Evolutionary conservation across 345 rosid species (phyloP).

Genomic region (Gossypium ekmanianum): DNA sequence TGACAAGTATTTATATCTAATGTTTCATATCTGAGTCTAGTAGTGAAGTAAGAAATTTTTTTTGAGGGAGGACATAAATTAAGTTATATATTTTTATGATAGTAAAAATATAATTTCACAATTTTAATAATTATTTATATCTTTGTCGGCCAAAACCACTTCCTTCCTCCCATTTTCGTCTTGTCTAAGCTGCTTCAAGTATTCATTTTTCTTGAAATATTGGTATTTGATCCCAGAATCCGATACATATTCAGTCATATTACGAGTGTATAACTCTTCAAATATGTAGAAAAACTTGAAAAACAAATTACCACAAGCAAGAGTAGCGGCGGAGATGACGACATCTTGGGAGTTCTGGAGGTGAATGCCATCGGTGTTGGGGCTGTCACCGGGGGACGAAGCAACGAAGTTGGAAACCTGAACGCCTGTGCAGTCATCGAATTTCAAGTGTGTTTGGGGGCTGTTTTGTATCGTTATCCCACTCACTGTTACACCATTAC

Average conservation of each 20-base stretch:
- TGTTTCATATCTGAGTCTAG: too few species aligned
- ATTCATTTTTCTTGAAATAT: too few species aligned
- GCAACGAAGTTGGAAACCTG: slow-evolving; percentile 56
- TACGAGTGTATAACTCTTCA: too few species aligned
- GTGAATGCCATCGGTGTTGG: slow-evolving; percentile 88
- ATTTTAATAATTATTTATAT: too few species aligned
- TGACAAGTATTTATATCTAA: too few species aligned
- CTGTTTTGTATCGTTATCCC: slow-evolving; percentile 90
- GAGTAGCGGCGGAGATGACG: slow-evolving; percentile 44
- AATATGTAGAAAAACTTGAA: too few species aligned
- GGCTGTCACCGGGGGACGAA: slow-evolving; percentile 72
- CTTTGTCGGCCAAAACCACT: too few species aligned
- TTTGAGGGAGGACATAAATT: rapidly evolving
- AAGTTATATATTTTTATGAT: too few species aligned
- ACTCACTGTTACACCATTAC: slow-evolving; percentile 54
- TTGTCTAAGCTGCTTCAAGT: too few species aligned
- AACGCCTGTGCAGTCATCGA: slow-evolving; percentile 56
- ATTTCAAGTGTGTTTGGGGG: slow-evolving; percentile 86
- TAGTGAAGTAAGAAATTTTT: too few species aligned
- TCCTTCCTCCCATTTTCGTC: too few species aligned
- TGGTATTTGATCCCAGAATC: neutral
- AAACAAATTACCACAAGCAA: slow-evolving; percentile 63
- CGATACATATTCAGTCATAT: neutral
- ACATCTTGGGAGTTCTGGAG: slow-evolving; percentile 72
- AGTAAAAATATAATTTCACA: too few species aligned